Conservation (phyloP, 176 grass and related monocot genomes). For the Echinochloa phyllopogon region DNA sequence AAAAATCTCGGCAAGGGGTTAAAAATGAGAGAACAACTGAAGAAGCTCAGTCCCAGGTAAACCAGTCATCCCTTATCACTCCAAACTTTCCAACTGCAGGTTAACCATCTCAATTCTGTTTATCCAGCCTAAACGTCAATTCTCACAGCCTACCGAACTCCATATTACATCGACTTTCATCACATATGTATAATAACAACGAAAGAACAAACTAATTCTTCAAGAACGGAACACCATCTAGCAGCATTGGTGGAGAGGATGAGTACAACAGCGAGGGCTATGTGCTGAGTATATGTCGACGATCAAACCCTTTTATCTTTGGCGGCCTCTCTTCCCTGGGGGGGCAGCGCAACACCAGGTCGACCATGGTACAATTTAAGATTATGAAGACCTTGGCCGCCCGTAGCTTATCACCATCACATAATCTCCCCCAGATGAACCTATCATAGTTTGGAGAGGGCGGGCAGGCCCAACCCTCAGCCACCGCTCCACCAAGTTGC, state of each 20-base stretch:
- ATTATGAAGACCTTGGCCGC: slow-evolving; percentile 26
- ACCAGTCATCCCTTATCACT: not conserved
- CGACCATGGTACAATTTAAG: not conserved
- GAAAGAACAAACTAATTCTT: slow-evolving; percentile 47
- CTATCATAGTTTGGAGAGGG: slow-evolving; percentile 55
- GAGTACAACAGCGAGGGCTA: slow-evolving; percentile 28
- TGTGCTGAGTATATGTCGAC: slow-evolving; percentile 16
- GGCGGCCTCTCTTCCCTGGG: not conserved
- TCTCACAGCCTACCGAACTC: slow-evolving; percentile 2
- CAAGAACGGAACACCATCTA: slow-evolving; percentile 40
- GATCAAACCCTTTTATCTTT: not conserved
- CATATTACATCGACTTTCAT: slow-evolving; percentile 1
- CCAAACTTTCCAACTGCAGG: not conserved
- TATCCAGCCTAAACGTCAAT: slow-evolving; percentile 32
- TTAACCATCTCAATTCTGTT: slow-evolving; percentile 6
- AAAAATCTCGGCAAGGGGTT: too few species aligned
- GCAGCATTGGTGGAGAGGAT: slow-evolving; percentile 6
- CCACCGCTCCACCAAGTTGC: slow-evolving; percentile 71
- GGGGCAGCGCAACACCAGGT: not conserved
- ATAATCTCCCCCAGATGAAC: slow-evolving; percentile 71
- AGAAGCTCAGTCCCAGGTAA: not conserved
- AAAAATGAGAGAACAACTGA: not conserved
- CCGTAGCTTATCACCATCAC: slow-evolving; percentile 78
- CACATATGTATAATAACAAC: slow-evolving; percentile 42
- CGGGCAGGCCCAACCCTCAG: slow-evolving; percentile 43